A percentile compares a stretch with the other conserved stretches of the same genome.
These are phyloP conservation scores for Quillaja saponaria DNA, from an alignment of 306 rosid genomes.

Conservation along the genomic window DNA sequence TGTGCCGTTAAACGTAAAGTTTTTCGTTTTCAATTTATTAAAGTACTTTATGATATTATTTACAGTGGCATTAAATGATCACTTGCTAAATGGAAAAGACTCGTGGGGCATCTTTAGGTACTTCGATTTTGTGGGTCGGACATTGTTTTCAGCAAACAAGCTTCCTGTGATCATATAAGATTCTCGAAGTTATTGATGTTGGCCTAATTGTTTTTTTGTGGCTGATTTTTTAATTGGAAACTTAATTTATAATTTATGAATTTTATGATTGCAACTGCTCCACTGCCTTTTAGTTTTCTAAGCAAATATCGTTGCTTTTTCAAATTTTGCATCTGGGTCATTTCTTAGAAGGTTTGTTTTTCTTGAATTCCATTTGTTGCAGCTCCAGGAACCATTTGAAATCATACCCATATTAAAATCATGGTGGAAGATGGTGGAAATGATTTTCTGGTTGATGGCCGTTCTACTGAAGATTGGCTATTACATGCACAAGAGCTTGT, in stretches of 20 bases:
- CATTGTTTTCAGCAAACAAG: slow-evolving; percentile 49
- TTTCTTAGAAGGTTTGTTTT: slow-evolving; percentile 44
- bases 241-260: slow-evolving; percentile 46
- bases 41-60: slow-evolving; percentile 15
- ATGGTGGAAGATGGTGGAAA: slow-evolving; percentile 66
- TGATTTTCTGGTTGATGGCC: slow-evolving; percentile 29
- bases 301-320: slow-evolving; percentile 34
- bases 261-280: slow-evolving; percentile 66
- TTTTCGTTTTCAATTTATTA: slow-evolving; percentile 38
- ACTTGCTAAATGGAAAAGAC: slow-evolving; percentile 40
- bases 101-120: slow-evolving; percentile 54
- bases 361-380: slow-evolving; percentile 39
- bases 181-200: slow-evolving; percentile 66
- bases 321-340: slow-evolving; percentile 33
- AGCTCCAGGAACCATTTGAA: slow-evolving; percentile 37
- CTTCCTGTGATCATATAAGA: slow-evolving; percentile 57
- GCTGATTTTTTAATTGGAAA: slow-evolving; percentile 31
- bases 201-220: slow-evolving; percentile 33
- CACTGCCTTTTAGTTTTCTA: slow-evolving; percentile 45
- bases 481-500: slow-evolving; percentile 63
- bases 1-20: slow-evolving; percentile 39
- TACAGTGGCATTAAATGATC: slow-evolving; percentile 45
- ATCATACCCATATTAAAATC: slow-evolving; percentile 32
- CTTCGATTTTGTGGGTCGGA: slow-evolving; percentile 47
- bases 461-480: slow-evolving; percentile 71